Conservation (phyloP, 192 early-diverging fungal species). For the Spizellomyces punctatus region DNA sequence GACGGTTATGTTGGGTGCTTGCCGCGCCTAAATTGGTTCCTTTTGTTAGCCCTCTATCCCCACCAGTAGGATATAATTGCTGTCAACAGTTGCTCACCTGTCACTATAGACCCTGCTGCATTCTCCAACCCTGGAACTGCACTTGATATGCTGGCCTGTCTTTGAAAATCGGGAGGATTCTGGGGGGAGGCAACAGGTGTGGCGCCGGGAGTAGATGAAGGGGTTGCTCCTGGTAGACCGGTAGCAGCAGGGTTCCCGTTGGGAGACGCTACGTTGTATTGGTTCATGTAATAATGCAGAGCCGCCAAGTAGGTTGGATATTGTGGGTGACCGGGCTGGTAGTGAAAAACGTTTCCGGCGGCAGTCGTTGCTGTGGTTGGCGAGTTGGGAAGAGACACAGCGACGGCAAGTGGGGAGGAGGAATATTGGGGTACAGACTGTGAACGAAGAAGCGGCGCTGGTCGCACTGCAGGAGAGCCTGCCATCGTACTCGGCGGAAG, state of each 20-base stretch:
- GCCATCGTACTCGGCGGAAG: background rate
- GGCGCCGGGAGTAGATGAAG: slow-evolving; percentile 4
- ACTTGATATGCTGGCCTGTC: too few relatives aligned
- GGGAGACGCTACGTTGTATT: background rate
- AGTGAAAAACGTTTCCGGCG: background rate
- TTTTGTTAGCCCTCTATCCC: too few relatives aligned
- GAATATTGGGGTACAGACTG: background rate
- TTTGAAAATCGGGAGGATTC: too few relatives aligned
- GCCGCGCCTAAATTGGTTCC: too few relatives aligned
- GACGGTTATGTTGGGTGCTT: background rate
- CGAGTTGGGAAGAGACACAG: background rate
- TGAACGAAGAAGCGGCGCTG: background rate
- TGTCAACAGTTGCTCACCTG: too few relatives aligned
- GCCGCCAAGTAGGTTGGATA: slow-evolving; percentile 26
- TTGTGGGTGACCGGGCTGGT: slow-evolving; percentile 27
- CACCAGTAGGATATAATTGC: too few relatives aligned
- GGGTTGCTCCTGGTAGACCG: background rate
- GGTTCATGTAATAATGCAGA: slow-evolving; percentile 27
- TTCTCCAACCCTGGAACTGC: too few relatives aligned
- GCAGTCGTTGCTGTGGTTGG: background rate
- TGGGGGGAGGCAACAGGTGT: slow-evolving; percentile 13
- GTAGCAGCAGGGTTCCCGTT: background rate
- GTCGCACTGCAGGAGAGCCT: background rate
- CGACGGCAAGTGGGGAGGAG: background rate
- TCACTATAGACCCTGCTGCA: too few relatives aligned